Conservation (phyloP, 805 yeast species). For the Kodamaea laetipori region DNA sequence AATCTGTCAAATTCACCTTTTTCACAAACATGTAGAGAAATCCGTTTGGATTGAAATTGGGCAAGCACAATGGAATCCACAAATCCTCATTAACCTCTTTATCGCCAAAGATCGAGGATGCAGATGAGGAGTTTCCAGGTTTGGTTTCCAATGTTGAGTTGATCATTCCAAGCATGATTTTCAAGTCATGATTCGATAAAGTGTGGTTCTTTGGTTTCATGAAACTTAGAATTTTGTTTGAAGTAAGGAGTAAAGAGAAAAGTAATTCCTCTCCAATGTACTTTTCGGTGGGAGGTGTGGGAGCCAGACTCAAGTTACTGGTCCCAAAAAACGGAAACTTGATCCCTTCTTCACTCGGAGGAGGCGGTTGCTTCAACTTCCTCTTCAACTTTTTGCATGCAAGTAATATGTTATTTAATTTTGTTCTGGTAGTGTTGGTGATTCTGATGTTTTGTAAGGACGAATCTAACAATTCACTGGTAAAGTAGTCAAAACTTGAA, state of each 20-base stretch:
- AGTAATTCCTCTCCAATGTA: conserved; percentile 50
- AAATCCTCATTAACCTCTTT: conserved; percentile 59
- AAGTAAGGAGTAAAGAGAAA: conserved; percentile 72
- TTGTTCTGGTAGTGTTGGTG: conserved; percentile 55
- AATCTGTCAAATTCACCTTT: conserved; percentile 24
- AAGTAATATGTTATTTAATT: conserved; percentile 57
- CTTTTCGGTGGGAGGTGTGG: conserved; percentile 12
- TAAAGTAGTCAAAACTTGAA: conserved; percentile 27
- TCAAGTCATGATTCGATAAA: conserved; percentile 79
- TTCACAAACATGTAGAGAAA: conserved; percentile 81
- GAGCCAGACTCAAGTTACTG: conserved; percentile 1
- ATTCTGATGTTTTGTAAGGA: conserved; percentile 45
- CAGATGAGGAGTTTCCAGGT: conserved; percentile 11
- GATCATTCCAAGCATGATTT: conserved; percentile 70
- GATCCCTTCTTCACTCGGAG: conserved; percentile 5
- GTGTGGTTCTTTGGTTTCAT: conserved; percentile 78
- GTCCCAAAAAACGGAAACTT: conserved; percentile 8
- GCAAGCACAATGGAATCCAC: conserved; percentile 93
- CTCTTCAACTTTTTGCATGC: conserved; percentile 25
- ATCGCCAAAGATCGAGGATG: conserved; percentile 11
- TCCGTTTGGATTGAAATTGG: conserved; percentile 86
- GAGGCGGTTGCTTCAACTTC: conserved; percentile 3
- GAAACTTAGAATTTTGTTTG: conserved; percentile 65
- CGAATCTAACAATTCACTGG: conserved; percentile 32
- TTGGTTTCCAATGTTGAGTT: conserved; percentile 46